These are phyloP conservation scores for Bipolaris zeicola DNA, from an alignment of 2,329 filamentous ascomycete genomes.

Conservation along the genomic window DNA sequence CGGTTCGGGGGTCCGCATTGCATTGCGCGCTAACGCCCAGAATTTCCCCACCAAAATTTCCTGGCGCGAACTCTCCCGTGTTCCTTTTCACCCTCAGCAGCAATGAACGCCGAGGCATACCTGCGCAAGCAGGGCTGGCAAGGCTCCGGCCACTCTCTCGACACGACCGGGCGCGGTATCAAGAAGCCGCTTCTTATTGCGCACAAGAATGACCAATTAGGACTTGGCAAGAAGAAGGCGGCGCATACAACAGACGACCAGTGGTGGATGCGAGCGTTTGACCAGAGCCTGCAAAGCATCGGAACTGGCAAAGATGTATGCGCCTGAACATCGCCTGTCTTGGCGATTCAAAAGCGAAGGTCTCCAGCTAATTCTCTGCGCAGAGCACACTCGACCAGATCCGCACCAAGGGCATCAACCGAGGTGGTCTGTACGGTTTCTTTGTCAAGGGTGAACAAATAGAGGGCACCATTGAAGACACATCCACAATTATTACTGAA, in stretches of 20 bases:
- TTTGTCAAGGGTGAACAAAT: slow-evolving; percentile 85
- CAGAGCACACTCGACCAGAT: slow-evolving; percentile 61
- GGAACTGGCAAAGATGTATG: slow-evolving; percentile 39
- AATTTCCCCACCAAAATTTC: slow-evolving; percentile 29
- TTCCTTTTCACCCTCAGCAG: slow-evolving; percentile 7
- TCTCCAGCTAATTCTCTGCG: slow-evolving; percentile 39
- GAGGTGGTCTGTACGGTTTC: slow-evolving; percentile 73
- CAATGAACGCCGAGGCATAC: slow-evolving; percentile 84
- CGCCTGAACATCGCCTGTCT: neutral
- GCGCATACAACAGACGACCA: slow-evolving; percentile 69
- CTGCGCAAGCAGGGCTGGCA: slow-evolving; percentile 89
- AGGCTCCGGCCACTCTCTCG: slow-evolving; percentile 85
- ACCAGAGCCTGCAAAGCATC: slow-evolving; percentile 79
- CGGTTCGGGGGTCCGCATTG: slow-evolving; percentile 13
- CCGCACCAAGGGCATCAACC: slow-evolving; percentile 53
- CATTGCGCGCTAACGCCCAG: slow-evolving; percentile 13
- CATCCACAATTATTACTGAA: slow-evolving; percentile 25
- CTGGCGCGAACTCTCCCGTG: slow-evolving; percentile 5
- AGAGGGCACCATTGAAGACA: slow-evolving; percentile 67
- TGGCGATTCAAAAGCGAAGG: neutral
- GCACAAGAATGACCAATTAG: slow-evolving; percentile 79
- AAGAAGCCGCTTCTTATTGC: slow-evolving; percentile 81
- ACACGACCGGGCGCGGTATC: slow-evolving; percentile 76
- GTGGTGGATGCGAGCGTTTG: slow-evolving; percentile 97
- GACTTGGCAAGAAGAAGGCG: slow-evolving; percentile 75